Conservation (phyloP, 108 stramenopile species). For the Craspedostauros australis region DNA sequence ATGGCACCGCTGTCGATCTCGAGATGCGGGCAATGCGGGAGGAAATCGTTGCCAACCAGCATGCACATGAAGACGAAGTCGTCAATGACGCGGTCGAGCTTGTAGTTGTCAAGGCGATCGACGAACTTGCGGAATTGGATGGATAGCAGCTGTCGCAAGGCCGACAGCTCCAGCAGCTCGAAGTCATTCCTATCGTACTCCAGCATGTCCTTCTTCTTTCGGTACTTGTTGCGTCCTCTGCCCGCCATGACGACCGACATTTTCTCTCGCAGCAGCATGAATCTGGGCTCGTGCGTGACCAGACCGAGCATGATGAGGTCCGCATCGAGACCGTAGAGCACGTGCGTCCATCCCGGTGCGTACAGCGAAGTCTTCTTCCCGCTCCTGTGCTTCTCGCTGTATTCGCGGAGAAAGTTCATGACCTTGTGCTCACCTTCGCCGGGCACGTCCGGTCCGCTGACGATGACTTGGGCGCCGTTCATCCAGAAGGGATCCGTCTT, state of each 20-base stretch:
- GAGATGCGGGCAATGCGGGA: conserved; percentile 91
- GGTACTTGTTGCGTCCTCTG: conserved; percentile 72
- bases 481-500: conserved; percentile 93
- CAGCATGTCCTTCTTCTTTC: conserved; percentile 93
- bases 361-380: conserved; percentile 19
- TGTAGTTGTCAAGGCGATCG: conserved; percentile 48
- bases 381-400: conserved; percentile 31
- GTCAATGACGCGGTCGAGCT: conserved; percentile 89
- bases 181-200: conserved; percentile 90
- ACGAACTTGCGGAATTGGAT: conserved; percentile 86
- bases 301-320: conserved; percentile 98
- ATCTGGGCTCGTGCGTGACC: conserved; percentile 95
- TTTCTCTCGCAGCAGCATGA: conserved; percentile 94
- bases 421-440: conserved; percentile 99
- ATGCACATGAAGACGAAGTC: conserved; percentile 99
- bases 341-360: conserved; percentile 73
- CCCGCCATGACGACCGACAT: conserved; percentile 93
- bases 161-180: conserved; percentile 83
- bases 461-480: conserved; percentile 80
- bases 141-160: conserved; percentile 83
- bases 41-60: conserved; percentile 97
- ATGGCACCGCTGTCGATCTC: conserved; percentile 93
- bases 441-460: conserved; percentile 97
- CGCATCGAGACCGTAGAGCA: conserved; percentile 96
- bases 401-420: conserved; percentile 92